phyloP scores from a whole-genome alignment of 768 basidiomycete genomes.

The Boletus eberwhitei region DNA sequence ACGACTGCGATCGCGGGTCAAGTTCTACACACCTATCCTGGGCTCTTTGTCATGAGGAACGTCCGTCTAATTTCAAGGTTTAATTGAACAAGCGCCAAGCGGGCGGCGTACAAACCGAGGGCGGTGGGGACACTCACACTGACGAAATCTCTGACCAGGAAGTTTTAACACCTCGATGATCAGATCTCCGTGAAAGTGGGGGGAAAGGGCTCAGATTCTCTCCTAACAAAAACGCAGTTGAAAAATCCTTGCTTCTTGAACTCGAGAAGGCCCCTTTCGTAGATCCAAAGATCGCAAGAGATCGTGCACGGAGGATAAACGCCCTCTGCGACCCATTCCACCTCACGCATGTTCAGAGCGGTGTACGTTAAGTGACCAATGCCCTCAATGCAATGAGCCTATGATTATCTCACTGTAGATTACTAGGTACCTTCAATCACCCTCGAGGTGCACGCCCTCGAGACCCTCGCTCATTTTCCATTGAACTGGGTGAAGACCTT shows the following conservation, averaged over 20 bases:
- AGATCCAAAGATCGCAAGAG: slow-evolving; percentile 51
- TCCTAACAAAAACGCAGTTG: slow-evolving; percentile 4
- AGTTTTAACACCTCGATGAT: slow-evolving; percentile 44
- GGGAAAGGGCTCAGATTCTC: slow-evolving; percentile 38
- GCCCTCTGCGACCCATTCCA: slow-evolving; percentile 48
- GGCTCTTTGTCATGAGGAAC: slow-evolving; percentile 27
- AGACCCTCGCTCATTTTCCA: slow-evolving; percentile 55
- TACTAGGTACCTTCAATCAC: slow-evolving; percentile 29
- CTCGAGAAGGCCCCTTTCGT: slow-evolving; percentile 55
- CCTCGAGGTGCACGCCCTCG: slow-evolving; percentile 22
- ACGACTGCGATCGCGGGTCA: slow-evolving; percentile 48
- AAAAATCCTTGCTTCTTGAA: slow-evolving; percentile 25
- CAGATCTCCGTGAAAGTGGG: slow-evolving; percentile 39
- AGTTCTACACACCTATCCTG: slow-evolving; percentile 47
- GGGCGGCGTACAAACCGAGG: slow-evolving; percentile 58
- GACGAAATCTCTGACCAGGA: slow-evolving; percentile 34
- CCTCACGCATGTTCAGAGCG: slow-evolving; percentile 65
- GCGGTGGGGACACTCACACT: slow-evolving; percentile 38
- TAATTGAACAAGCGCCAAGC: slow-evolving; percentile 44
- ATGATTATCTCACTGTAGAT: background rate
- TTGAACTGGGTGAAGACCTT: slow-evolving; percentile 65
- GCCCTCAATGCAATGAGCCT: background rate
- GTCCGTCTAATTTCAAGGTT: slow-evolving; percentile 59
- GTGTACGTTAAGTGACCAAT: slow-evolving; percentile 34
- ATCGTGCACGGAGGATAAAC: slow-evolving; percentile 41